These are phyloP conservation scores for Cladosporium phlei DNA, from an alignment of 2,329 filamentous ascomycete genomes.

Conservation along the genomic window DNA sequence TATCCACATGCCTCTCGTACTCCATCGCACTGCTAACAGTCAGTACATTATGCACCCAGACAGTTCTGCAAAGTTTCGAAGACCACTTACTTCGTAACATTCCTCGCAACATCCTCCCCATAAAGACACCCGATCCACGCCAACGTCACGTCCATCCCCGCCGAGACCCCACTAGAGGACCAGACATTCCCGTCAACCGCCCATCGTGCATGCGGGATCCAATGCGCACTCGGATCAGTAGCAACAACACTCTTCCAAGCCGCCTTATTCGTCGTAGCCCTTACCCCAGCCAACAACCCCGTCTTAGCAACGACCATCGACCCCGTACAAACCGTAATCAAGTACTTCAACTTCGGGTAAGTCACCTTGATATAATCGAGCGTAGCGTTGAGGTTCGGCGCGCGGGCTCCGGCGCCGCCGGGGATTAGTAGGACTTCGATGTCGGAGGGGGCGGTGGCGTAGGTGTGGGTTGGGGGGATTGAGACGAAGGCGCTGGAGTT, in stretches of 20 bases:
- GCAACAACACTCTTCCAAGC: constrained; percentile 48
- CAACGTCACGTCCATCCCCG: constrained; percentile 58
- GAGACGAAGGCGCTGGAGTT: constrained; percentile 32
- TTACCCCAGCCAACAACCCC: constrained; percentile 55
- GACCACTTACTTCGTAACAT: constrained; percentile 39
- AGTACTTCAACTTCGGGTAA: constrained; percentile 49
- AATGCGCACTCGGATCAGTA: constrained; percentile 50
- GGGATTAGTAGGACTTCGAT: constrained; percentile 64
- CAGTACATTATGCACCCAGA: not conserved
- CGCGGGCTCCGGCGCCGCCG: constrained; percentile 51
- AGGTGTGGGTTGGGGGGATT: constrained; percentile 51
- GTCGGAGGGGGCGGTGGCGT: constrained; percentile 43
- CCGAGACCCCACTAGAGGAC: constrained; percentile 60
- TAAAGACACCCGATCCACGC: constrained; percentile 54
- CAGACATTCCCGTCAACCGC: constrained; percentile 62
- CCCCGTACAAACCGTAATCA: constrained; percentile 65
- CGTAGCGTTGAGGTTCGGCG: constrained; percentile 34
- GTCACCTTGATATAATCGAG: constrained; percentile 30
- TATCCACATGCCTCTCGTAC: constrained; percentile 53
- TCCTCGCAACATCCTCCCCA: constrained; percentile 48
- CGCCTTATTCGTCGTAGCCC: constrained; percentile 64
- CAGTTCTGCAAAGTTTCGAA: not conserved
- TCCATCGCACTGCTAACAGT: constrained; percentile 40
- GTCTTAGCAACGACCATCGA: constrained; percentile 54
- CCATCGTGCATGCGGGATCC: constrained; percentile 60